Evolutionary conservation across 768 basidiomycete genomes (phyloP).

Genomic region (Glaciozyma martinii): DNA sequence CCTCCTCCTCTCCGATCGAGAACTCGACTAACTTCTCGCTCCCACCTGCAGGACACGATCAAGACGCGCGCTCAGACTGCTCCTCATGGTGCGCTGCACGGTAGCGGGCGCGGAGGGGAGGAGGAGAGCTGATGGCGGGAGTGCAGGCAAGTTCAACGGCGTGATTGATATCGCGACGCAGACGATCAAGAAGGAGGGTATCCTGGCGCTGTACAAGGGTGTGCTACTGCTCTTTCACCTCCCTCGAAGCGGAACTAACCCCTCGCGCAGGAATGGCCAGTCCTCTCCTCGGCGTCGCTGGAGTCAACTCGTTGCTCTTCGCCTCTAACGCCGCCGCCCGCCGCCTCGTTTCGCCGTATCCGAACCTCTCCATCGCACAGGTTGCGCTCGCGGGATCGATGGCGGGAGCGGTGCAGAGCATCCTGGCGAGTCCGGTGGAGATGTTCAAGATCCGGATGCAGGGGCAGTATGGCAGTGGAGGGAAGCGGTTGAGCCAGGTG

Average conservation of each 20-base stretch:
- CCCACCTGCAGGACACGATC: conserved; percentile 30
- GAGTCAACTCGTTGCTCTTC: conserved; percentile 91
- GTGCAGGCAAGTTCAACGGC: conserved; percentile 52
- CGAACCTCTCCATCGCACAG: conserved; percentile 57
- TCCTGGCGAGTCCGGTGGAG: conserved; percentile 87
- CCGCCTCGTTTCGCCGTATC: conserved; percentile 74
- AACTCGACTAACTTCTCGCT: not conserved
- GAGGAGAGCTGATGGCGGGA: too few relatives aligned
- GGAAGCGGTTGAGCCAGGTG: conserved; percentile 63
- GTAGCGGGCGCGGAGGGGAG: too few relatives aligned
- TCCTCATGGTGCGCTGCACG: conserved; percentile 35
- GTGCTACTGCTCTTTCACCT: conserved; percentile 6
- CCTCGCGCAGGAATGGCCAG: conserved; percentile 65
- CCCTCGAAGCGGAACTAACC: not conserved
- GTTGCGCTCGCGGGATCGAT: conserved; percentile 78
- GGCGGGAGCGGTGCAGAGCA: conserved; percentile 76
- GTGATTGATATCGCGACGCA: conserved; percentile 81
- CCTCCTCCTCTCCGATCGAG: not conserved
- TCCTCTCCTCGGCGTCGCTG: conserved; percentile 83
- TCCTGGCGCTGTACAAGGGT: conserved; percentile 94
- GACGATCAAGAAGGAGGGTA: conserved; percentile 76
- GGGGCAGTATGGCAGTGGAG: conserved; percentile 61
- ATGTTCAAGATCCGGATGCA: conserved; percentile 75
- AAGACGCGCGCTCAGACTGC: conserved; percentile 43
- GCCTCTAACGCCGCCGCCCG: conserved; percentile 76